phyloP scores from a whole-genome alignment of 1,284 basidiomycete genomes.

The Rhodotorula sp. region DNA sequence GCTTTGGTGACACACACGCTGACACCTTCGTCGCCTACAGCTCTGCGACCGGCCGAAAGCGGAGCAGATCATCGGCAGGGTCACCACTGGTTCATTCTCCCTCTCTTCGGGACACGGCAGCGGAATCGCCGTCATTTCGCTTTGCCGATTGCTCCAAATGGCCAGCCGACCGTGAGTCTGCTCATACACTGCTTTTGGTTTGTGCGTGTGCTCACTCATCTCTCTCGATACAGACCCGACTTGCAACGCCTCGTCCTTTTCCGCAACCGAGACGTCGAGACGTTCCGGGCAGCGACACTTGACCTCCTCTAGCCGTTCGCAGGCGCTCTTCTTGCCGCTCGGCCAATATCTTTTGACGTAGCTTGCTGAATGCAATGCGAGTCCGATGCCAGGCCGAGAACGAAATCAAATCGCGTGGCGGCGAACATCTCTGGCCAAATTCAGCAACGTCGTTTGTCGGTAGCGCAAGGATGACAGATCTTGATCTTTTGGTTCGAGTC shows the following conservation, averaged over 20 bases:
- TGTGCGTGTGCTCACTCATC: background rate
- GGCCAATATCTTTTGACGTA: background rate
- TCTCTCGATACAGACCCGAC: background rate
- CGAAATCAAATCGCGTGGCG: too few relatives aligned
- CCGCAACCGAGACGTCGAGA: constrained; percentile 38
- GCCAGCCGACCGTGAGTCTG: constrained; percentile 45
- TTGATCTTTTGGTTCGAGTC: too few relatives aligned
- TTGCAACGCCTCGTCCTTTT: constrained; percentile 30
- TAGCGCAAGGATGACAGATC: too few relatives aligned
- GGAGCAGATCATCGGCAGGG: constrained; percentile 66
- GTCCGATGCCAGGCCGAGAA: background rate
- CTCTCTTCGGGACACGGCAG: constrained; percentile 70
- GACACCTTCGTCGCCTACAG: constrained; percentile 5
- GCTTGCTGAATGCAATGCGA: background rate
- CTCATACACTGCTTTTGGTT: background rate
- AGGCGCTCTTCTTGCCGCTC: too few relatives aligned
- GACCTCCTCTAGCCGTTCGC: constrained; percentile 24
- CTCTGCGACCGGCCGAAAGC: constrained; percentile 38
- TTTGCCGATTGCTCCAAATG: constrained; percentile 58
- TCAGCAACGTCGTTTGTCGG: too few relatives aligned
- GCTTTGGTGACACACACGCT: background rate
- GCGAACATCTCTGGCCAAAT: too few relatives aligned
- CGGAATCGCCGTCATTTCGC: constrained; percentile 67
- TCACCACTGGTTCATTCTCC: constrained; percentile 76
- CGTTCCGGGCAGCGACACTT: constrained; percentile 33